phyloP scores from a whole-genome alignment of 352 stramenopile species.

The Globisporangium perplexum region DNA sequence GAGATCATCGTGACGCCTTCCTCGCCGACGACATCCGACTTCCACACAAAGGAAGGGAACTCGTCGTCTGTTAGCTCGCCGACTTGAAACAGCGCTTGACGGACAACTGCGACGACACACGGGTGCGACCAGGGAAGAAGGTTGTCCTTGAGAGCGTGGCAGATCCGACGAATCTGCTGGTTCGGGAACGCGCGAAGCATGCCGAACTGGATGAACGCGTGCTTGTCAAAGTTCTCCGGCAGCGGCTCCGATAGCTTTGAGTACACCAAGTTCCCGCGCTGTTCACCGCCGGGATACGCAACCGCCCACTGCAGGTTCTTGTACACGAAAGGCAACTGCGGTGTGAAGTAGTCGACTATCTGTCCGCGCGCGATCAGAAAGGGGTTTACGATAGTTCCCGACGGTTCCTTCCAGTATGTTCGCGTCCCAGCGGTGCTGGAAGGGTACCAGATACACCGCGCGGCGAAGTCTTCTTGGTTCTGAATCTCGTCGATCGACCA shows the following conservation, averaged over 20 bases:
- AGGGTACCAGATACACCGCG: constrained; percentile 39
- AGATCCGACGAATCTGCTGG: constrained; percentile 44
- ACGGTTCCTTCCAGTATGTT: constrained; percentile 23
- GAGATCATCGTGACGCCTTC: constrained; percentile 12
- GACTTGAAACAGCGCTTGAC: constrained; percentile 42
- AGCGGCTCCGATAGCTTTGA: constrained; percentile 18
- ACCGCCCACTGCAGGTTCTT: constrained; percentile 36
- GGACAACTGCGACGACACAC: constrained; percentile 29
- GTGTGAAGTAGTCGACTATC: constrained; percentile 28
- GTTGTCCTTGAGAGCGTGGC: constrained; percentile 32
- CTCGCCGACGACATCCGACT: constrained; percentile 27
- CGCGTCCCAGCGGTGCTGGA: constrained; percentile 6
- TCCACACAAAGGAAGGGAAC: constrained; percentile 24
- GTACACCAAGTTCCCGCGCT: constrained; percentile 44
- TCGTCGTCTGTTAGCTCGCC: constrained; percentile 28
- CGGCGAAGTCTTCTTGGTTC: constrained; percentile 10
- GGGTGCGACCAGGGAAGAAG: constrained; percentile 32
- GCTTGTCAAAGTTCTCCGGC: constrained; percentile 17
- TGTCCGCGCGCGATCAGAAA: constrained; percentile 21
- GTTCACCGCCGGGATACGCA: constrained; percentile 24
- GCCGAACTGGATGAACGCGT: constrained; percentile 25
- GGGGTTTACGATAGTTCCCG: constrained; percentile 25
- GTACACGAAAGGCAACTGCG: constrained; percentile 17
- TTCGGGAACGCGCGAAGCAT: constrained; percentile 39
- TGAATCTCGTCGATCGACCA: constrained; percentile 18